Percentiles rank a stretch among this genome's conserved stretches.
Evolutionary conservation across 2,329 filamentous ascomycete genomes (phyloP).

Genomic region (Plectosphaerella sp.): DNA sequence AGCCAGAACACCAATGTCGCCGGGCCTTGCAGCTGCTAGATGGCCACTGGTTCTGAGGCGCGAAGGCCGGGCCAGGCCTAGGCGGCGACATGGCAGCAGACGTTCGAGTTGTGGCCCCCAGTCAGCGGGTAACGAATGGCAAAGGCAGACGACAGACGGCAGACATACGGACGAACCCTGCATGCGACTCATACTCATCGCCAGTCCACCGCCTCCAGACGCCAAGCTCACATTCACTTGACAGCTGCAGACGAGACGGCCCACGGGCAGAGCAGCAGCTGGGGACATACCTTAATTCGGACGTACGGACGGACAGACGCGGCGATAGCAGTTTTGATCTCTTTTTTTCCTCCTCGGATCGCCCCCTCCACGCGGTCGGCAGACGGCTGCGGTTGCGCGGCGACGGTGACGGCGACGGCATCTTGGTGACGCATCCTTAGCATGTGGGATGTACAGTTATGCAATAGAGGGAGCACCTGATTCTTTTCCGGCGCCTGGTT

Average conservation of each 20-base stretch:
- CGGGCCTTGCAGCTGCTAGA: conserved; percentile 54
- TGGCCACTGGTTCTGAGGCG: conserved; percentile 4
- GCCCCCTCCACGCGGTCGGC: background rate
- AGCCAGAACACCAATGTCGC: conserved; percentile 52
- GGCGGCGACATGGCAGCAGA: background rate
- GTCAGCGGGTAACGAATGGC: no score
- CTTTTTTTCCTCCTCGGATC: background rate
- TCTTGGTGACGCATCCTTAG: background rate
- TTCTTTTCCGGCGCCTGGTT: background rate
- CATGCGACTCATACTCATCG: no score
- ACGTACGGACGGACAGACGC: no score
- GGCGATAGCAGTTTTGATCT: background rate
- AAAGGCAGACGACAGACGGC: background rate
- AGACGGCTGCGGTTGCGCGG: background rate
- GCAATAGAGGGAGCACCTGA: background rate
- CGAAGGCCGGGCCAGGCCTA: background rate
- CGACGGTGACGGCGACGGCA: background rate
- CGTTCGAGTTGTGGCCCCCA: background rate
- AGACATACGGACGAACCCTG: no score
- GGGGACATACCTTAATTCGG: background rate
- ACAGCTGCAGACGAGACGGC: no score
- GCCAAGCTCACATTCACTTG: background rate
- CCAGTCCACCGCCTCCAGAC: background rate
- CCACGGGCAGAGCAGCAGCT: no score
- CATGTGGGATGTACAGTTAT: conserved; percentile 4